Conservation (phyloP, 2,329 filamentous ascomycete genomes). For the Fusarium continuum region DNA sequence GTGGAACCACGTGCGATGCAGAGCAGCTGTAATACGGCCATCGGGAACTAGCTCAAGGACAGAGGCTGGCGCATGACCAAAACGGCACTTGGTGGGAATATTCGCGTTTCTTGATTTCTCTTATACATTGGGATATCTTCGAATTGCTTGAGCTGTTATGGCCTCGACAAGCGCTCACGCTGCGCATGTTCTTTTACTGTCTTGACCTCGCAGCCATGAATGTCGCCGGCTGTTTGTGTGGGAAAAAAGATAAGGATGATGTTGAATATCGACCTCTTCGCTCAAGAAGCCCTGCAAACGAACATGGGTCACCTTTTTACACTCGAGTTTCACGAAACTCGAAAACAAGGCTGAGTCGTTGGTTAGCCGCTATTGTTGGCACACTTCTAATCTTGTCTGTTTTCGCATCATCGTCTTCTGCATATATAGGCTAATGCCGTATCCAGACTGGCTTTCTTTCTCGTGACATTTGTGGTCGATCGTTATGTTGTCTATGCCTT, state of each 20-base stretch:
- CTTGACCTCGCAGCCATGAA: slow-evolving; percentile 4
- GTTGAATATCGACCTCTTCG: slow-evolving; percentile 25
- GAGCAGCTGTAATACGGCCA: slow-evolving; percentile 31
- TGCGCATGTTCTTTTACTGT: background rate
- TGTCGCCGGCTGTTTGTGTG: slow-evolving; percentile 17
- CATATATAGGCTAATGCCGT: background rate
- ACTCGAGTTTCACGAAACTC: background rate
- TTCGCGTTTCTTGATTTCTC: background rate
- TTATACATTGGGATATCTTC: slow-evolving; percentile 3
- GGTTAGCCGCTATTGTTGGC: background rate
- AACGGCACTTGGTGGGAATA: slow-evolving; percentile 17
- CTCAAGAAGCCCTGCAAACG: background rate
- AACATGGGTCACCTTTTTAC: background rate
- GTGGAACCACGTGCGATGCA: slow-evolving; percentile 36
- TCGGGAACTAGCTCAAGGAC: slow-evolving; percentile 1
- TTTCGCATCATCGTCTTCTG: no score
- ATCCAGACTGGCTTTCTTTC: slow-evolving; percentile 18
- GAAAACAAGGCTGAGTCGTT: slow-evolving; percentile 1
- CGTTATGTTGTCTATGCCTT: slow-evolving; percentile 25
- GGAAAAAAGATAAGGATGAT: slow-evolving; percentile 14
- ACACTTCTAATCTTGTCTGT: slow-evolving; percentile 24
- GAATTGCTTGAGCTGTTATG: background rate
- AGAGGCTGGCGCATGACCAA: slow-evolving; percentile 24
- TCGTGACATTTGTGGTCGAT: slow-evolving; percentile 20
- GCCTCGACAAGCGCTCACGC: background rate